Base-by-base conservation (phyloP, 2,329 filamentous ascomycete species). In the Hymenoscyphus infarciens region DNA sequence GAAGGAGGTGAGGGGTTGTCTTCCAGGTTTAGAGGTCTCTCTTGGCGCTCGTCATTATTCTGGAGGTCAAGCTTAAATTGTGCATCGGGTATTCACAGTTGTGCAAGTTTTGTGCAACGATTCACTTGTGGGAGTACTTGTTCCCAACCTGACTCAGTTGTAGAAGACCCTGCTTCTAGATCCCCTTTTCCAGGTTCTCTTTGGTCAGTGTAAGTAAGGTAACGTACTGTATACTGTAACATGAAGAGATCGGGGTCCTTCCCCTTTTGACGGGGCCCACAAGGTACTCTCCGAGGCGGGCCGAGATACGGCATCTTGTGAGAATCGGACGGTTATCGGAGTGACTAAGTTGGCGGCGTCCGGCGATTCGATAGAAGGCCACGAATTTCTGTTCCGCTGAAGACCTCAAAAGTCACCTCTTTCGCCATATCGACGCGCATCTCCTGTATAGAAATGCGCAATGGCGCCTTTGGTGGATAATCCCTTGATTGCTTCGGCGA, bases 391-490 rank as follows among this genome's bases (percentile, higher is more conserved):
- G 15, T 29, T 25, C 49, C n/a, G 15, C 53, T 55, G 29, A 8
- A n/a, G 29, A 33, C 27, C 11, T 33, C 59, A n/a, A 52, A 55
- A 38, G 59, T 60, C 56, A 49, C 42, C 19, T 60, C 22, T 49
- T 57, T 53, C n/a, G 57, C 56, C 63, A 56, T 56, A 52, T 22
- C 7, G 57, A 64, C 64, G 65, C 66, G 69, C 67, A 66, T 63
- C 59, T 65, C 49, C 54, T 56, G 33, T 27, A 62, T 64, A 66
- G 58, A 60, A 60, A 68, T 70, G 70, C 67, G 71, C 70, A 74
- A 90, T 89, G 87, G 83, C 88, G 79, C 87, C 88, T 76, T 89
- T 99, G 77, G 92, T 98, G 77, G 91, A 96, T 79, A 94, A 92
- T 78, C 79, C 88, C 70, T 91, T 97, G 83, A 96, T 99, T 77